A percentile compares a stretch with the other conserved stretches of the same genome.
Evolutionary conservation across 495 filamentous ascomycete species (phyloP).

Genomic region (Talaromyces nanjingensis): DNA sequence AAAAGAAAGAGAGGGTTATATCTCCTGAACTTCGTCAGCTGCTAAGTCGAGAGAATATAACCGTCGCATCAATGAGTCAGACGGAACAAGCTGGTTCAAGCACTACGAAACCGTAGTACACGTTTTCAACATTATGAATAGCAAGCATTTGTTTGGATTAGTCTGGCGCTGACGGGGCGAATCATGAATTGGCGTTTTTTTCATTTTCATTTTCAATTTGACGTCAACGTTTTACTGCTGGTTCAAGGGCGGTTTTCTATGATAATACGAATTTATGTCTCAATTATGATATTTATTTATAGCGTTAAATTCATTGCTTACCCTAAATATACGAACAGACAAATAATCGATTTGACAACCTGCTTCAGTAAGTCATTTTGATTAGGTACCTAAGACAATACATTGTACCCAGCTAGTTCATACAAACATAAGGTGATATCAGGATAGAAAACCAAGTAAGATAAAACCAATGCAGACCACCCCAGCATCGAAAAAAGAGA

Average conservation of each 20-base stretch:
- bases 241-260: neutral
- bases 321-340: no score
- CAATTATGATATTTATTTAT: neutral
- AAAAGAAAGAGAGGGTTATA: slow-evolving; percentile 51
- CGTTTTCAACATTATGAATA: neutral
- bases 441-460: no score
- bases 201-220: neutral
- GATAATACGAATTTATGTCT: neutral
- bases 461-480: no score
- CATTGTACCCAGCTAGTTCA: neutral
- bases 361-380: no score
- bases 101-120: neutral
- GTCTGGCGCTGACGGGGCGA: neutral
- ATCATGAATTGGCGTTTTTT: neutral
- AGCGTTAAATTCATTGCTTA: neutral
- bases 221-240: neutral
- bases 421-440: neutral
- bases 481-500: neutral
- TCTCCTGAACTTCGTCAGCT: slow-evolving; percentile 73
- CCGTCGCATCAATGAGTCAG: neutral
- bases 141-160: neutral
- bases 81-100: neutral
- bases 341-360: no score
- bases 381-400: no score
- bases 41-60: slow-evolving; percentile 58